phyloP scores from a whole-genome alignment of 2,329 filamentous ascomycete genomes.

The Sarocladiaceae sp. region DNA sequence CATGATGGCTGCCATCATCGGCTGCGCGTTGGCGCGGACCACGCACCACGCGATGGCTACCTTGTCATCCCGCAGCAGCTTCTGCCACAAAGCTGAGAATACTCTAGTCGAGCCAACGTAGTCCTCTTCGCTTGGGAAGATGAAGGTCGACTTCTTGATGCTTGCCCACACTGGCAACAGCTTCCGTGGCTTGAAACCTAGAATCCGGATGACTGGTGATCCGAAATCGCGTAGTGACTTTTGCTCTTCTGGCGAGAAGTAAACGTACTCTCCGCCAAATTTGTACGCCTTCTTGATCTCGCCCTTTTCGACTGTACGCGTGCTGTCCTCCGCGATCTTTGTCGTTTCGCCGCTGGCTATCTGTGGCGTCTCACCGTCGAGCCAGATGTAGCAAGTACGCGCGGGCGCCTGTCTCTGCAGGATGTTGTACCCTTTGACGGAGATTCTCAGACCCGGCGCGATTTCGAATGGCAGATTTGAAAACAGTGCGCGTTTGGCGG shows the following conservation, averaged over 20 bases:
- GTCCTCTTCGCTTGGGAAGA: slow-evolving; percentile 88
- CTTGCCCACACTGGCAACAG: slow-evolving; percentile 78
- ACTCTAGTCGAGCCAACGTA: slow-evolving; percentile 88
- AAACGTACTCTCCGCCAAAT: slow-evolving; percentile 84
- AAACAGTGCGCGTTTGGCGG: slow-evolving; percentile 79
- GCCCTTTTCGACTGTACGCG: slow-evolving; percentile 66
- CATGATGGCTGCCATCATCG: slow-evolving; percentile 73
- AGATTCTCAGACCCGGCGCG: slow-evolving; percentile 76
- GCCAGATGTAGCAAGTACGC: slow-evolving; percentile 80
- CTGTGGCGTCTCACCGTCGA: slow-evolving; percentile 78
- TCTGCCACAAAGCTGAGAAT: slow-evolving; percentile 85
- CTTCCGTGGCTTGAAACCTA: slow-evolving; percentile 84
- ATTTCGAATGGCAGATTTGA: slow-evolving; percentile 83
- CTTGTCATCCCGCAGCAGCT: slow-evolving; percentile 71
- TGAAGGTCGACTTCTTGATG: slow-evolving; percentile 79
- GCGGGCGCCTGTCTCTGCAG: slow-evolving; percentile 78
- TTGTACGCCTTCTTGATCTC: slow-evolving; percentile 92
- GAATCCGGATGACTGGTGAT: slow-evolving; percentile 73
- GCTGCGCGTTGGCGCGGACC: slow-evolving; percentile 71
- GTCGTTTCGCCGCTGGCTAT: slow-evolving; percentile 70
- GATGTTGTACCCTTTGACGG: slow-evolving; percentile 87
- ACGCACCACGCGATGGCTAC: slow-evolving; percentile 89
- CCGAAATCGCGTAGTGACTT: slow-evolving; percentile 74
- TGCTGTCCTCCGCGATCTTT: slow-evolving; percentile 70
- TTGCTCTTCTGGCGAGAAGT: slow-evolving; percentile 80